A percentile compares a stretch with the other conserved stretches of the same genome.
phyloP scores from a whole-genome alignment of 169 alveolate species.

The Perkinsus olseni region DNA sequence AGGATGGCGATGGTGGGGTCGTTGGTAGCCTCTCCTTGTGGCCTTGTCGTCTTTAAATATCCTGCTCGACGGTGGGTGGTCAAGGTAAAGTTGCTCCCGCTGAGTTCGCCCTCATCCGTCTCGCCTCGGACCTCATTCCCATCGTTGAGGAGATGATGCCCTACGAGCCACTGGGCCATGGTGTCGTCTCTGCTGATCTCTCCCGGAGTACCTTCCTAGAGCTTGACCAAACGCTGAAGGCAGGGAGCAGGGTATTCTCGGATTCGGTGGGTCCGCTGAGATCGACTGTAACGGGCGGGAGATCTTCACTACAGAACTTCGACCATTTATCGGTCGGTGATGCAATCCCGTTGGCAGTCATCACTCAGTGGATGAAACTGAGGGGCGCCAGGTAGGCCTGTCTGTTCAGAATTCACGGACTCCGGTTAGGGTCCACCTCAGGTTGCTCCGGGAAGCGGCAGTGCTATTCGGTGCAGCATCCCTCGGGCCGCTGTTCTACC shows the following conservation, averaged over 20 bases:
- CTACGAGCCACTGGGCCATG: background rate
- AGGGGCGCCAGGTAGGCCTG: background rate
- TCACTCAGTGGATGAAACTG: background rate
- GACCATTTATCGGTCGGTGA: background rate
- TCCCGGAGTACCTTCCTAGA: background rate
- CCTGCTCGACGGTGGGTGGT: too few species aligned
- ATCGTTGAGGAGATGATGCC: background rate
- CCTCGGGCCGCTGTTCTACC: background rate
- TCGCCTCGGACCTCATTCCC: background rate
- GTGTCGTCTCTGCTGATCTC: background rate
- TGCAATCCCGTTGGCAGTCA: background rate
- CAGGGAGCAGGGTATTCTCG: background rate
- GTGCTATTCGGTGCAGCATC: background rate
- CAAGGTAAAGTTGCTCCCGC: background rate
- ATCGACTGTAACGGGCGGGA: background rate
- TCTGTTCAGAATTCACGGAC: background rate
- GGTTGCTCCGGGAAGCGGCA: background rate
- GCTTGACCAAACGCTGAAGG: background rate
- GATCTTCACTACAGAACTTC: background rate
- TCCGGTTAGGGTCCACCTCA: background rate
- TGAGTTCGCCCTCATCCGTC: background rate
- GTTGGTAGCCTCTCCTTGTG: background rate
- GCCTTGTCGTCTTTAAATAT: background rate
- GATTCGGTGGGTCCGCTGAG: background rate
- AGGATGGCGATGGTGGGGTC: background rate